Conservation (phyloP, 1,284 basidiomycete genomes). For the Cutaneotrichosporon curvatum region DNA sequence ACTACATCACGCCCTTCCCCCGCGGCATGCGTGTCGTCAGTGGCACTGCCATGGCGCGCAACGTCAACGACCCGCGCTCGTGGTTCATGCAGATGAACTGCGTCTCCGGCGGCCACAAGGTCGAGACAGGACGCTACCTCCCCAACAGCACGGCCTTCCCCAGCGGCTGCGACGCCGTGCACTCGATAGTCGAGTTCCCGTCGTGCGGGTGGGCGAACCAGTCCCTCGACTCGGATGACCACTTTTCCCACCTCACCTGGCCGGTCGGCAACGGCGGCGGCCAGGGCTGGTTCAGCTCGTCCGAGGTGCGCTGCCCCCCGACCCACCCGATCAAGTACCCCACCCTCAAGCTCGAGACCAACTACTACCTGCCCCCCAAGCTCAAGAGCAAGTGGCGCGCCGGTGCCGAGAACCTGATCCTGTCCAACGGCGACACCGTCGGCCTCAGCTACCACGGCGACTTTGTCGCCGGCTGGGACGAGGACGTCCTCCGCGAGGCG, state of each 20-base stretch:
- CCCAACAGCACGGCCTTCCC: slow-evolving; percentile 33
- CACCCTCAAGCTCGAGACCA: slow-evolving; percentile 32
- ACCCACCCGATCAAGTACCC: slow-evolving; percentile 33
- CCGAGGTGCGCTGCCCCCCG: slow-evolving; percentile 8
- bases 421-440: slow-evolving; percentile 35
- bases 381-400: slow-evolving; percentile 3
- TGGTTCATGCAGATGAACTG: not conserved
- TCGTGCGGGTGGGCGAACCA: slow-evolving; percentile 34
- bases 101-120: slow-evolving; percentile 15
- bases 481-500: slow-evolving; percentile 21
- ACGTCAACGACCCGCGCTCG: not conserved
- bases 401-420: slow-evolving; percentile 24
- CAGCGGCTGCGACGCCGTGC: slow-evolving; percentile 21
- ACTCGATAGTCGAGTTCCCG: slow-evolving; percentile 31
- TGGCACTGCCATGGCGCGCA: slow-evolving; percentile 22
- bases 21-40: slow-evolving; percentile 47
- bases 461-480: slow-evolving; percentile 29
- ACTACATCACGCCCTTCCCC: slow-evolving; percentile 30
- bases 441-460: slow-evolving; percentile 38
- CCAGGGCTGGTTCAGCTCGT: slow-evolving; percentile 5
- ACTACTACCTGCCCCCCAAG: slow-evolving; percentile 1
- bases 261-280: slow-evolving; percentile 27
- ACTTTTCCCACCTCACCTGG: slow-evolving; percentile 47
- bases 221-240: slow-evolving; percentile 27
- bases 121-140: slow-evolving; percentile 17